Evolutionary conservation across 2,329 filamentous ascomycete species (phyloP).

Genomic region (Cercospora janseana): DNA sequence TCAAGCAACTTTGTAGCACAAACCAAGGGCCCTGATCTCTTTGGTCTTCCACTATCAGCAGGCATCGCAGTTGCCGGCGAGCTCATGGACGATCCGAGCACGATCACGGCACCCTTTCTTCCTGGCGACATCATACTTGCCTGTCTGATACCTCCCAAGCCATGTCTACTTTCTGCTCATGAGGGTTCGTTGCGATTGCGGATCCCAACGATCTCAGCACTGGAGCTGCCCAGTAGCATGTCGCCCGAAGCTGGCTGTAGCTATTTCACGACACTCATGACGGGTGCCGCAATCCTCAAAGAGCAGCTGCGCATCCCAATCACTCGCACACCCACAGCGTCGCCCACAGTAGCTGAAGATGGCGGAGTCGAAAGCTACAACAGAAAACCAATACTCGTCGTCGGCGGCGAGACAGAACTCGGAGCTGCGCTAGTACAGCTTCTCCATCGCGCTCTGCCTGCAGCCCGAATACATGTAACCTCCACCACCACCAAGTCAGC

Average conservation of each 20-base stretch:
- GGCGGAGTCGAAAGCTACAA: conserved; percentile 16
- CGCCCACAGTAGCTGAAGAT: conserved; percentile 12
- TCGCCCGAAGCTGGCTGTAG: conserved; percentile 10
- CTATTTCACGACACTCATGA: conserved; percentile 14
- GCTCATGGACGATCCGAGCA: conserved; percentile 16
- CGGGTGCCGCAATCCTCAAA: conserved; percentile 16
- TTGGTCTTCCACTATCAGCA: conserved; percentile 11
- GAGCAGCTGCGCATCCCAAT: conserved; percentile 17
- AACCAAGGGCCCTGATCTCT: conserved; percentile 12
- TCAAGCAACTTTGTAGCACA: conserved; percentile 12
- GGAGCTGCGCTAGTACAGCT: conserved; percentile 14
- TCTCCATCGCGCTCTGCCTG: conserved; percentile 14
- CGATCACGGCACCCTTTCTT: conserved; percentile 15
- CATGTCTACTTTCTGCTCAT: conserved; percentile 14
- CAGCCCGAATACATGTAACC: conserved; percentile 2
- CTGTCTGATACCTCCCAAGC: conserved; percentile 12
- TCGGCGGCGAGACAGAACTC: conserved; percentile 14
- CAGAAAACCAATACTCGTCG: conserved; percentile 13
- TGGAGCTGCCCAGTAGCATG: conserved; percentile 17
- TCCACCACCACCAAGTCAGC: neutral
- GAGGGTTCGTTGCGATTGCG: conserved; percentile 8
- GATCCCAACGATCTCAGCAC: conserved; percentile 15
- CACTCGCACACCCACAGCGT: conserved; percentile 11
- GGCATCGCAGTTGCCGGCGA: conserved; percentile 15
- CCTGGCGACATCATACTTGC: conserved; percentile 16